phyloP scores from a whole-genome alignment of 139 green algal species.

The Micromonas pusilla region DNA sequence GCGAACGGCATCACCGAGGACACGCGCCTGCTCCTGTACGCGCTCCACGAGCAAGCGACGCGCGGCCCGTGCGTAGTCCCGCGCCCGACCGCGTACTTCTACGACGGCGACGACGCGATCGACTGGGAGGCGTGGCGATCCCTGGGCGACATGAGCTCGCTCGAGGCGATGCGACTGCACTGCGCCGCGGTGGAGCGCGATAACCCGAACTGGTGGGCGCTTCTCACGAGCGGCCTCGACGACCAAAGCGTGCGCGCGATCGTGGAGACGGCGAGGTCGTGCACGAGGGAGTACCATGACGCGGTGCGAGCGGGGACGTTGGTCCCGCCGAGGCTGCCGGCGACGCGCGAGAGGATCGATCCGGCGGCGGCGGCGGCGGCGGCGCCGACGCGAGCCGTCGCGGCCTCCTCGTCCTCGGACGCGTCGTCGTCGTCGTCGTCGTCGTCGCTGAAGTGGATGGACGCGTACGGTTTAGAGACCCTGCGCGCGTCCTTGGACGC shows the following conservation, averaged over 20 bases:
- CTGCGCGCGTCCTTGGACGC: too few relatives aligned
- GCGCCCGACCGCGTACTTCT: neutral
- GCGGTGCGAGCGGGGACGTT: too few relatives aligned
- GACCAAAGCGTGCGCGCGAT: neutral
- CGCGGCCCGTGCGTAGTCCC: conserved; percentile 66
- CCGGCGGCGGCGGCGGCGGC: too few relatives aligned
- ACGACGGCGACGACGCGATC: neutral
- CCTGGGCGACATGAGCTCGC: neutral
- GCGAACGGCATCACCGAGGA: conserved; percentile 61
- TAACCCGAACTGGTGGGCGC: neutral
- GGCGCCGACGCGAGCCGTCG: too few relatives aligned
- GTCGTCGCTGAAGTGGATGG: too few relatives aligned
- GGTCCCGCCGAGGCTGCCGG: too few relatives aligned
- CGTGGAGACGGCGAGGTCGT: neutral
- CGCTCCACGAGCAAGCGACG: conserved; percentile 71
- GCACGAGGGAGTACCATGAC: neutral
- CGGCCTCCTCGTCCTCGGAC: too few relatives aligned
- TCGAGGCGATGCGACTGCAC: neutral
- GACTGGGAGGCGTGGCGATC: neutral
- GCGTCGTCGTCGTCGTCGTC: too few relatives aligned
- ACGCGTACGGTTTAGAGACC: too few relatives aligned
- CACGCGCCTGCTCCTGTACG: conserved; percentile 68
- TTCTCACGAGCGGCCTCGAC: neutral
- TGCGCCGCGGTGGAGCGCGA: neutral
- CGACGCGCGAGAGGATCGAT: too few relatives aligned